A percentile compares a stretch with the other conserved stretches of the same genome.
phyloP scores from a whole-genome alignment of 306 rosid species.

The Mucuna pruriens region DNA sequence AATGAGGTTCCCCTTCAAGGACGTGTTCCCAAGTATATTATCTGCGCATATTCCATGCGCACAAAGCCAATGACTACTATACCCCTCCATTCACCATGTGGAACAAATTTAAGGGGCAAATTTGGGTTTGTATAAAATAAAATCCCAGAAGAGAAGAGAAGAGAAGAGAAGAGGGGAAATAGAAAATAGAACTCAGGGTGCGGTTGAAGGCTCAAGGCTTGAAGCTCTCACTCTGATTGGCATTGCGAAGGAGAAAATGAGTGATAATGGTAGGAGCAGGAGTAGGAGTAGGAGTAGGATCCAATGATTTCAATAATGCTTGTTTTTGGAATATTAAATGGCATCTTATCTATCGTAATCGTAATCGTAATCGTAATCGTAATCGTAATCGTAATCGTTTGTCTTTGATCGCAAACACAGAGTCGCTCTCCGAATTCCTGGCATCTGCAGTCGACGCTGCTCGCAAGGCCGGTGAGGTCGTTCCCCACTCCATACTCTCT shows the following conservation, averaged over 20 bases:
- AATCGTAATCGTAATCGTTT: neutral
- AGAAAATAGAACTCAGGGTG: neutral
- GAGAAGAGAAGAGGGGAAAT: too few species aligned
- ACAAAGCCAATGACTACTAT: too few species aligned
- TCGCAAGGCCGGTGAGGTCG: slow-evolving; percentile 76
- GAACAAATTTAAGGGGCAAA: neutral
- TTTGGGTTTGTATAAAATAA: neutral
- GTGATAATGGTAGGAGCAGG: slow-evolving; percentile 47
- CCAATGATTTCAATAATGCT: neutral
- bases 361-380: too few species aligned
- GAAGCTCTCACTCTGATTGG: neutral
- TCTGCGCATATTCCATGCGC: neutral
- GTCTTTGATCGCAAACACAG: slow-evolving; percentile 42
- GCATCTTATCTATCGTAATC: too few species aligned
- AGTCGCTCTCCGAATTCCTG: slow-evolving; percentile 62
- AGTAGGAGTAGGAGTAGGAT: neutral
- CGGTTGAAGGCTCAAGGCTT: too few species aligned
- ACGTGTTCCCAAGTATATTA: neutral
- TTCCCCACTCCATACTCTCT: neutral
- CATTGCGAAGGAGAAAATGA: slow-evolving; percentile 43
- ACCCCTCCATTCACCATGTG: neutral
- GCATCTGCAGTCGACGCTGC: slow-evolving; percentile 82
- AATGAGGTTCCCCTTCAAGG: neutral
- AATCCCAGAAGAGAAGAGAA: too few species aligned
- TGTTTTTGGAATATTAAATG: neutral